phyloP scores from a whole-genome alignment of 2,329 filamentous ascomycete genomes.

The Scedosporium apiospermum region DNA sequence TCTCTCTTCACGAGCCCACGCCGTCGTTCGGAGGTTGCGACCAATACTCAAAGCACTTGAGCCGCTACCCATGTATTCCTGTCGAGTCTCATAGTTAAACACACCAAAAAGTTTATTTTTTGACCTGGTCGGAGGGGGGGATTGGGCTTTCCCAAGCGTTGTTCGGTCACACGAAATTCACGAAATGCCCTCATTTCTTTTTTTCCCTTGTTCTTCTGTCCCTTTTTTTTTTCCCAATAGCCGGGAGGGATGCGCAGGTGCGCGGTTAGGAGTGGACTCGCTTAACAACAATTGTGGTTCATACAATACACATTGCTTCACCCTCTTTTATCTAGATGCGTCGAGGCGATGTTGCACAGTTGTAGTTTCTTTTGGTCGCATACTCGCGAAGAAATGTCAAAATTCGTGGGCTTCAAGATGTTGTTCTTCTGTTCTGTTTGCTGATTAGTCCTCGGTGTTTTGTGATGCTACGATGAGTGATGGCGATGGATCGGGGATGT shows the following conservation, averaged over 20 bases:
- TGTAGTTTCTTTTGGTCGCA: not conserved
- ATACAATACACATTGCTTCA: constrained; percentile 37
- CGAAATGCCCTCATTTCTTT: constrained; percentile 7
- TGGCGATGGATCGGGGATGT: too few species aligned
- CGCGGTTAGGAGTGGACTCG: constrained; percentile 37
- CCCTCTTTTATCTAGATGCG: constrained; percentile 23
- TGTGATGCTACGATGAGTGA: too few species aligned
- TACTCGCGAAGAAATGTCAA: not conserved
- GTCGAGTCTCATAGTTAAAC: constrained; percentile 43
- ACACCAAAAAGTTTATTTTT: constrained; percentile 37
- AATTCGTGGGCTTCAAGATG: too few species aligned
- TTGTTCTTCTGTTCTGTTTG: too few species aligned
- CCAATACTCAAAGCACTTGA: constrained; percentile 26
- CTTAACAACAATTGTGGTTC: constrained; percentile 38
- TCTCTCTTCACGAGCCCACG: constrained; percentile 13
- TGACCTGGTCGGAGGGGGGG: constrained; percentile 42
- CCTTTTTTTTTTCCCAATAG: constrained; percentile 33
- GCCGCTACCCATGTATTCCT: constrained; percentile 36
- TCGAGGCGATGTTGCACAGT: not conserved
- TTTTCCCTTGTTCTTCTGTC: constrained; percentile 1
- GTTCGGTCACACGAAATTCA: constrained; percentile 8
- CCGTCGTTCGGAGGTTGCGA: constrained; percentile 33
- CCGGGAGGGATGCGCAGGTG: constrained; percentile 32
- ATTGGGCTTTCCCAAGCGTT: constrained; percentile 26
- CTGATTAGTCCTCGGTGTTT: too few species aligned